Base-by-base conservation (phyloP, 2,329 filamentous ascomycete species). In the Orbilia blumenaviensis region DNA sequence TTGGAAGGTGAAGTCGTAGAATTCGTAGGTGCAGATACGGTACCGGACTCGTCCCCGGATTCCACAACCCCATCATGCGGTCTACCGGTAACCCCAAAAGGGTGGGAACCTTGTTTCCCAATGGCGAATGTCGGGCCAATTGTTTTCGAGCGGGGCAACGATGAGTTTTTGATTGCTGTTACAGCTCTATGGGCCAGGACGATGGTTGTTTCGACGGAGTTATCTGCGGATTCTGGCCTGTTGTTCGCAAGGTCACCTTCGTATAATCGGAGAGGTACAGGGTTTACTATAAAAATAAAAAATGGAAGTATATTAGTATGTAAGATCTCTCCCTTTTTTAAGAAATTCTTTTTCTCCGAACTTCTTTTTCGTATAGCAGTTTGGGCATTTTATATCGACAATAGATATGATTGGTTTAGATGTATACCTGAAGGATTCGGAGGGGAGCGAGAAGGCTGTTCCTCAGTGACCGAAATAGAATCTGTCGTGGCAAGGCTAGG, bases 21-120 rank as follows among this genome's bases (percentile, higher is more conserved):
- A 25, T 16, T 56, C 52, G 52, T 56, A n/a, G 56, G 34, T 41
- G 60, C 54, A 56, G 73, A 77, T 32, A 46, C 73, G 67, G 41
- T 66, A 54, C 72, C 73, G 16, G 66, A 71, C 56, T 72, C 73
- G 66, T 72, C 66, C 50, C 66, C 67, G 62, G 52, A 64, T 71
- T 71, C 73, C 73, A 72, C 56, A 72, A 72, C 64, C 66, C 52
- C 66, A 72, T 77, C 73, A 77, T 72, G 73, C 66, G 63, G 12
- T 68, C 52, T 62, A 18, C 66, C 62, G 23, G 52, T 34, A 32
- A 72, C 42, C 27, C 56, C 56, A 41, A 67, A 77, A 18, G 66
- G 66, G 23, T 72, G 54, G 34, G 67, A 63, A 34, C 38, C 32
- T 46, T 54, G 54, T 62, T 66, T 77, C 56, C 52, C 73, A n/a